A percentile compares a stretch with the other conserved stretches of the same genome.
Conservation (phyloP, 2,329 filamentous ascomycete genomes). For the Didymosphaeria variabile region DNA sequence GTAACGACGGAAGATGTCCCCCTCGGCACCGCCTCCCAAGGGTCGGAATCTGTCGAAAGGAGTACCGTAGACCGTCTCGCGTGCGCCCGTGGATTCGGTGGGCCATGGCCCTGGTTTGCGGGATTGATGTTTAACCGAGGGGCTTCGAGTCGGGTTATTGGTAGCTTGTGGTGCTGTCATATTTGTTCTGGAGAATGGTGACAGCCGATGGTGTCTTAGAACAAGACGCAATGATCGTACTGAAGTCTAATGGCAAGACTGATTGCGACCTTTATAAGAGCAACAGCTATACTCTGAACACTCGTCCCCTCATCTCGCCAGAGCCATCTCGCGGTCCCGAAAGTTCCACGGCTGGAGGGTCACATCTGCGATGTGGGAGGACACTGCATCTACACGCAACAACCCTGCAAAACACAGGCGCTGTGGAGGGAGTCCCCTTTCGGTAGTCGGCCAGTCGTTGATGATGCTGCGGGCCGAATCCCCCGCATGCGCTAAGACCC, state of each 20-base stretch:
- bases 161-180: neutral
- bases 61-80: slow-evolving; percentile 13
- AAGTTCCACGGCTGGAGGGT: neutral
- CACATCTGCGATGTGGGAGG: neutral
- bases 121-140: neutral
- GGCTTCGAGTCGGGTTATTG: neutral
- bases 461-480: neutral
- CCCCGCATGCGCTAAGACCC: neutral
- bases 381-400: neutral
- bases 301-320: neutral
- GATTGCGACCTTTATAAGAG: neutral
- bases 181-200: neutral
- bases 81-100: neutral
- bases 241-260: neutral
- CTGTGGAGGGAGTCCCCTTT: slow-evolving; percentile 4
- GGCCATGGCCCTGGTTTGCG: neutral
- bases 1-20: slow-evolving; percentile 22
- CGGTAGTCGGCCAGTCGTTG: neutral
- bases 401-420: neutral
- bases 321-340: neutral
- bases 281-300: neutral
- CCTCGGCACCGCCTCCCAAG: slow-evolving; percentile 18
- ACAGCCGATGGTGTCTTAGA: neutral
- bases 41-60: slow-evolving; percentile 22
- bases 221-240: neutral